Evolutionary conservation across 2,329 filamentous ascomycete genomes (phyloP), one percentile per base, ranked within the genome.

Genomic region (Nigrograna mackinnonii): DNA sequence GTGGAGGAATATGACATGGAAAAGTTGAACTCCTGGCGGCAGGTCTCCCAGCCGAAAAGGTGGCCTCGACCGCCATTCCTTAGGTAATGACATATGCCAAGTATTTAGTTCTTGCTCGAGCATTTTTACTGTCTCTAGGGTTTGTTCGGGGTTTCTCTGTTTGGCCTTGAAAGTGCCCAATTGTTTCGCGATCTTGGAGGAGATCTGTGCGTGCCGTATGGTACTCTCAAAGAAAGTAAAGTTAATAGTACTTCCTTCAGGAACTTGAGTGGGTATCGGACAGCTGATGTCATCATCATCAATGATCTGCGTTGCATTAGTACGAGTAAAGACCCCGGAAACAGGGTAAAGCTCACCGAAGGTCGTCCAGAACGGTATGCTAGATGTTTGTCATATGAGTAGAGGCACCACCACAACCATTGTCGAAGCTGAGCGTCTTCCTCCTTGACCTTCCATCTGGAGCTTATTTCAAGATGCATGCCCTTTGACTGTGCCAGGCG

Each of bases 381-480:
- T 6, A 40, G 18, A n/a, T 40, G 37, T 18, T 40, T 40, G 24
- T 40, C 37, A 30, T 21, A 33, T 5, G 5, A n/a, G 30, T 40
- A 40, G n/a, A 40, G 32, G 4, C 16, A 13, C 37, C 37, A 40
- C 13, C 32, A 40, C 2, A 40, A 11, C 37, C 37, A 40, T n/a
- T n/a, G n/a, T n/a, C n/a, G n/a, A n/a, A n/a, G n/a, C n/a, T n/a
- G n/a, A n/a, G n/a, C n/a, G n/a, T n/a, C n/a, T n/a, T n/a, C n/a
- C n/a, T n/a, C n/a, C n/a, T n/a, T n/a, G n/a, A n/a, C n/a, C n/a
- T n/a, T n/a, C n/a, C n/a, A n/a, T n/a, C n/a, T n/a, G n/a, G n/a
- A n/a, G n/a, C n/a, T 28, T 28, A n/a, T 9, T n/a, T 28, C 9
- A n/a, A 28, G 24, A 28, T 28, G 24, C 24, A 28, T 9, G n/a